A percentile compares a stretch with the other conserved stretches of the same genome.
These are phyloP conservation scores for Fusarium praegraminearum DNA, from an alignment of 2,329 filamentous ascomycete species.

Conservation along the genomic window DNA sequence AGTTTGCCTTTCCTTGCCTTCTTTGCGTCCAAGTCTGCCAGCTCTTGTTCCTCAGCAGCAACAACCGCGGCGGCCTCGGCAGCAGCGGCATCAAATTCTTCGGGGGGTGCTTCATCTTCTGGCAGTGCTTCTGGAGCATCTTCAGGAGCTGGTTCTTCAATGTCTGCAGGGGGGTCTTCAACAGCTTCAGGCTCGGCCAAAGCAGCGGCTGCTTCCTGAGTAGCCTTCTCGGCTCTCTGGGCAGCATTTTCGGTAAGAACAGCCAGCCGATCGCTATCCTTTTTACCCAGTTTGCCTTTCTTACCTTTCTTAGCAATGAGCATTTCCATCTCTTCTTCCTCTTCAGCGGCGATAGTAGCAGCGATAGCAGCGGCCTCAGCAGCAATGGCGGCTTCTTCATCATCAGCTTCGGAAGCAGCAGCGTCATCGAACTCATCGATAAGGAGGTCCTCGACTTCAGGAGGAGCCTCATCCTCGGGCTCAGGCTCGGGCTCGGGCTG, in stretches of 20 bases:
- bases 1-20: conserved; percentile 63
- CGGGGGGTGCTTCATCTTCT: conserved; percentile 9
- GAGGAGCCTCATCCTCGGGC: conserved; percentile 46
- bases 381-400: conserved; percentile 43
- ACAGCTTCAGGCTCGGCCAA: conserved; percentile 33
- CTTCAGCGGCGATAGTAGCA: conserved; percentile 29
- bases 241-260: conserved; percentile 39
- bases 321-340: conserved; percentile 41
- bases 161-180: conserved; percentile 26
- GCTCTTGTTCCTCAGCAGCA: conserved; percentile 54
- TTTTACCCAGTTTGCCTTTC: conserved; percentile 42
- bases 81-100: conserved; percentile 44
- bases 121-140: conserved; percentile 34
- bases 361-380: conserved; percentile 48
- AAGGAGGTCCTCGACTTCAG: not conserved
- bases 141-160: conserved; percentile 27
- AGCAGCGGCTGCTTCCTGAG: conserved; percentile 27
- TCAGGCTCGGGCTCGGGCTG: conserved; percentile 42
- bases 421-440: conserved; percentile 39
- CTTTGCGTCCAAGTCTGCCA: conserved; percentile 59
- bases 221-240: conserved; percentile 22
- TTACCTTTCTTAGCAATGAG: conserved; percentile 35
- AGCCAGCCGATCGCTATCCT: conserved; percentile 39
- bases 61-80: conserved; percentile 31
- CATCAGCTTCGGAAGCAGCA: conserved; percentile 17